These are phyloP conservation scores for Eucalyptus polyanthemos DNA, from an alignment of 345 rosid genomes.

Conservation along the genomic window DNA sequence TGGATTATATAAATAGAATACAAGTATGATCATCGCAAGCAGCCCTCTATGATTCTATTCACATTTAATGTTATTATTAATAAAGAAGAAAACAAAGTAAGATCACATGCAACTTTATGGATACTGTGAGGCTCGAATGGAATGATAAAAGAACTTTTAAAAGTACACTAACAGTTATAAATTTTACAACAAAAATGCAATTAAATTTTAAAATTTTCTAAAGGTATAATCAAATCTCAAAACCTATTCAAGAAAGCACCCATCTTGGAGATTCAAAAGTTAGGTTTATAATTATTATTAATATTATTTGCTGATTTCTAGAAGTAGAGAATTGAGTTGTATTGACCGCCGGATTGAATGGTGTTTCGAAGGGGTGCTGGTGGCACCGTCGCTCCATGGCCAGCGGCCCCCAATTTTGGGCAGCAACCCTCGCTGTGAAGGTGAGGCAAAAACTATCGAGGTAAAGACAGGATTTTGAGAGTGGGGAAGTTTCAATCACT, in stretches of 20 bases:
- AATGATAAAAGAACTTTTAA: neutral
- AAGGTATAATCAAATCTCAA: too few relatives aligned
- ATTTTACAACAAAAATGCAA: fast-evolving
- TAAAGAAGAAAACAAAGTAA: neutral
- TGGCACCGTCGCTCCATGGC: neutral
- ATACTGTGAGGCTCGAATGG: neutral
- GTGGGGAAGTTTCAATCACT: neutral
- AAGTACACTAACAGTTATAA: neutral
- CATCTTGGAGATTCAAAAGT: too few relatives aligned
- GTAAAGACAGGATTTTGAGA: neutral
- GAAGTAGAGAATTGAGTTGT: neutral
- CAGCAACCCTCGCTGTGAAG: neutral
- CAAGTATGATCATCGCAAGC: neutral
- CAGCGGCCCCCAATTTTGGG: neutral
- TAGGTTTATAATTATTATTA: too few relatives aligned
- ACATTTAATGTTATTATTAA: neutral
- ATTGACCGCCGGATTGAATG: neutral
- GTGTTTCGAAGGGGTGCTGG: neutral
- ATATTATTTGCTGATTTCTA: neutral
- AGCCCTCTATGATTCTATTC: neutral
- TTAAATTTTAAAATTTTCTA: too few relatives aligned
- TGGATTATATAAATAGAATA: neutral
- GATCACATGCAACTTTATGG: neutral
- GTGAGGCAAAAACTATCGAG: neutral
- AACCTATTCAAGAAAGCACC: neutral